Conservation (phyloP, 257 asterid genomes). For the Penstemon newberryi region DNA sequence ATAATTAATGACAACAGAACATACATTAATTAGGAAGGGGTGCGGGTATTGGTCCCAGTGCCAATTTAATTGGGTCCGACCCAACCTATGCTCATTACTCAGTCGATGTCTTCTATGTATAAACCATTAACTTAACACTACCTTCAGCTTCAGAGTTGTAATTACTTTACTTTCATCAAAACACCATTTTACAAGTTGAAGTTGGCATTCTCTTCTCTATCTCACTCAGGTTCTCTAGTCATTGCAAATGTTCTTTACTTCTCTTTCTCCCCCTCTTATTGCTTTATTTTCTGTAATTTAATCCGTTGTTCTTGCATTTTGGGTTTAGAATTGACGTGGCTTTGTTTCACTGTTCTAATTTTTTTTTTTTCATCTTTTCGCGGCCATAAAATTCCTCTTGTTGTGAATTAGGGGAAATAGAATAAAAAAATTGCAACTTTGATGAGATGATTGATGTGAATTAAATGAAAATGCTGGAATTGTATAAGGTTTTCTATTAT, state of each 20-base stretch:
- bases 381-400: neutral
- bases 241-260: neutral
- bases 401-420: constrained; percentile 4
- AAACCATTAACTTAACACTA: too few species aligned
- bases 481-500: neutral
- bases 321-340: neutral
- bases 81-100: too few species aligned
- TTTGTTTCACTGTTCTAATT: neutral
- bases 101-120: too few species aligned
- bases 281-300: neutral
- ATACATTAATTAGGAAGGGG: too few species aligned
- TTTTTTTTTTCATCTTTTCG: neutral
- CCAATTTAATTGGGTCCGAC: too few species aligned
- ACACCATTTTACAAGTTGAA: neutral
- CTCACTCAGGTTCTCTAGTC: neutral
- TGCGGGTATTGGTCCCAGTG: too few species aligned
- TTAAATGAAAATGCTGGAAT: neutral
- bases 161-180: neutral
- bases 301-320: constrained; percentile 1
- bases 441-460: neutral
- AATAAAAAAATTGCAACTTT: neutral
- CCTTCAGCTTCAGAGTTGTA: too few species aligned
- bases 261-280: neutral
- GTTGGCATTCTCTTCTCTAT: neutral
- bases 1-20: too few species aligned